Percentiles rank a stretch among this genome's conserved stretches.
Conservation (phyloP, 2,329 filamentous ascomycete genomes). For the Ilyonectria sp. region DNA sequence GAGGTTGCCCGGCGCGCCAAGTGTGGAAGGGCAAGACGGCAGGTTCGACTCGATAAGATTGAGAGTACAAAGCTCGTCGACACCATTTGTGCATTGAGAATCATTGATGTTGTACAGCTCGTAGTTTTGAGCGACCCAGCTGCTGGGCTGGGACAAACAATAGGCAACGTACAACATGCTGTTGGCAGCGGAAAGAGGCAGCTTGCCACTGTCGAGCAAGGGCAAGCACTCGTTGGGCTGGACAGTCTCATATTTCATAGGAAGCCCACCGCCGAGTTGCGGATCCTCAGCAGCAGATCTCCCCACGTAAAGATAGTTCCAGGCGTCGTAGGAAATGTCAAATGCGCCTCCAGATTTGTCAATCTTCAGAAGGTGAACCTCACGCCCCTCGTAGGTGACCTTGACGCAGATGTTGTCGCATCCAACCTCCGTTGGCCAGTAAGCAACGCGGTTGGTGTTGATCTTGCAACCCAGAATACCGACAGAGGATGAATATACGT, state of each 20-base stretch:
- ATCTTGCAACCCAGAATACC: conserved; percentile 58
- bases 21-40: no score
- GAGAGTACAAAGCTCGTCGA: conserved; percentile 3
- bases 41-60: no score
- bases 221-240: not conserved
- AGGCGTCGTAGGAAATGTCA: conserved; percentile 54
- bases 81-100: not conserved
- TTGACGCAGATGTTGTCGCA: conserved; percentile 70
- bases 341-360: conserved; percentile 68
- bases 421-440: conserved; percentile 67
- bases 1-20: no score
- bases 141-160: not conserved
- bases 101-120: conserved; percentile 1
- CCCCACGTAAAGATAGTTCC: conserved; percentile 7
- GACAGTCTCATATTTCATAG: conserved; percentile 3
- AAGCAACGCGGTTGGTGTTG: conserved; percentile 70
- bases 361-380: conserved; percentile 69
- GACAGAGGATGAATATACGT: no score
- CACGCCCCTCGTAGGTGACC: conserved; percentile 61
- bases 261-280: not conserved
- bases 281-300: not conserved
- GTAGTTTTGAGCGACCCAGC: conserved; percentile 5
- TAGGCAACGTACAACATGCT: not conserved
- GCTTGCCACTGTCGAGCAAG: not conserved
- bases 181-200: not conserved